Base-by-base conservation (phyloP, 805 yeast genomes). In the Pichia rugopelliculosa region DNA sequence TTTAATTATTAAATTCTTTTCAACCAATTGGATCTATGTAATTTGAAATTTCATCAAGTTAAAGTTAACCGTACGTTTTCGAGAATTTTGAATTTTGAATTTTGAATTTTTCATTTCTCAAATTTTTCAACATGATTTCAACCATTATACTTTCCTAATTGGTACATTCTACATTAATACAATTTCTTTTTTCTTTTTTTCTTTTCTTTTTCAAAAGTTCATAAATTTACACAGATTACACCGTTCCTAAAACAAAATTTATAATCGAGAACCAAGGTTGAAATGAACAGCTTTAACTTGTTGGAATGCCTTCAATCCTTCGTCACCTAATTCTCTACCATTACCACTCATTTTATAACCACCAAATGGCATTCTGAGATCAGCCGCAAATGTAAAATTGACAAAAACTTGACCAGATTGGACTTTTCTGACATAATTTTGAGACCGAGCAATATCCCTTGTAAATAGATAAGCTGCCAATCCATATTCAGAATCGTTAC, bases 391-490 rank as follows among this genome's bases (percentile, higher is more conserved):
- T 69, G 87, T 83, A 50, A 89, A 80, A 79, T 90, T 90, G 56
- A 89, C 77, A 91, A 96, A 91, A 56, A 90, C 80, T 49, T 91
- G 86, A 63, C 98, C 98, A 51, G 96, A 84, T 59, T 82, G 79
- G 48, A 90, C 69, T 64, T 80, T 79, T 68, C 76, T 74, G 39
- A 96, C 74, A 53, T 87, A 90, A 48, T 79, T 79, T 58, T 84
- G 72, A 34, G 95, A 90, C 60, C 82, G 83, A 71, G 77, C 77
- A 55, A 90, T 66, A 69, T 84, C 81, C 45, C 70, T 67, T 50
- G 97, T 82, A 73, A 88, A 95, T 48, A 90, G 72, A 69, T 95
- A 96, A 52, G 96, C 95, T 53, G 93, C 95, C 63, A 87, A 75
- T 53, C 97, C 98, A 67, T 84, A 90, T 46, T 72, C 74, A 34